Evolutionary conservation across 2,329 filamentous ascomycete genomes (phyloP), one percentile per base, ranked within the genome.

Genomic region (Aspergillus hiratsukae): DNA sequence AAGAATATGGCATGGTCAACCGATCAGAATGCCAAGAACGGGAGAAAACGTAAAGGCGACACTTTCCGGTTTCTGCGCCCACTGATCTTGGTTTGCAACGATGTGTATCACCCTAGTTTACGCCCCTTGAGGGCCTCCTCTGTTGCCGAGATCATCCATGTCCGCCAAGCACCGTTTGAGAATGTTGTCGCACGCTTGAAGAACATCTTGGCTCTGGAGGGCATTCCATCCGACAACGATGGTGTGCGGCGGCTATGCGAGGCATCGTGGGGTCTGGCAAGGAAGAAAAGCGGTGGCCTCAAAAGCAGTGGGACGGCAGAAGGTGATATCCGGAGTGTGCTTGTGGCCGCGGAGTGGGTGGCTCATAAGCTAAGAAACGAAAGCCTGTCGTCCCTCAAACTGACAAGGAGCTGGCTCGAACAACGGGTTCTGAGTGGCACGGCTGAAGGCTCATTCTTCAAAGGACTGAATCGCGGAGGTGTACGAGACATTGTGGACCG

Each of bases 41-140:
- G 62, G 46, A 72, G 65, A 45, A 74, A 80, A 58, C 90, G 84
- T 72, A 93, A 91, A 70, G 87, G 87, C 0, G 93, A 97, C 66
- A 88, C 87, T 57, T 99, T 99, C 69, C 84, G 89, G 45, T 82
- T 97, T 59, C 83, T 96, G 75, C 83, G 94, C 48, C 94, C 94
- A 0, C 79, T 99, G 29, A 91, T 99, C 51, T 80, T 99, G 49
- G 94, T 99, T 64, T 99, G 94, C 78, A 99, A 99, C 66, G 95
- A 99, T 71, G 86, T 97, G 1, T 99, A 99, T 68, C 91, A 96
- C 64, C 87, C 93, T 3, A 90, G 92, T 21, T 81, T 99, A 43
- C 84, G 91, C 28, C 91, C 90, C 0, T 79, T 99, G 7, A 86
- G 94, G n/a, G 89, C 93, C 61, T 92, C 91, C 0, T 85, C 80